Percentiles rank a stretch among this genome's conserved stretches.
These are phyloP conservation scores for Suhomyces bribrorum DNA, from an alignment of 1,139 yeast species.

Conservation along the genomic window DNA sequence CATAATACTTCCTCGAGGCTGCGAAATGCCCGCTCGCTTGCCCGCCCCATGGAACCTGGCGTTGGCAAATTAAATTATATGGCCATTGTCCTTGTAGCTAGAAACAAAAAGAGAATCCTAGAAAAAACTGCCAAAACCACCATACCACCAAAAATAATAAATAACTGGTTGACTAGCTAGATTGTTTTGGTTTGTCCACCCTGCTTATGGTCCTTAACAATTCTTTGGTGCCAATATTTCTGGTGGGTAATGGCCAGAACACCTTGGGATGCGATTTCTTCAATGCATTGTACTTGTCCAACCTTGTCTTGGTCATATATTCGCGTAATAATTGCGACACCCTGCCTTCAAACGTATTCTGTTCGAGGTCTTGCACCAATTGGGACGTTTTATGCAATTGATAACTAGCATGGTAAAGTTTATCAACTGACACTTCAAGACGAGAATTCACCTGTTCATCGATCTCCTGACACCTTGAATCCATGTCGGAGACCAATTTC, in stretches of 20 bases:
- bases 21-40: too few relatives aligned
- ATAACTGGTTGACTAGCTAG: neutral
- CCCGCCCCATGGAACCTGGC: too few relatives aligned
- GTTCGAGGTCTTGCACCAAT: slow-evolving; percentile 13
- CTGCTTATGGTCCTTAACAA: slow-evolving; percentile 16
- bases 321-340: slow-evolving; percentile 12
- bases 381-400: slow-evolving; percentile 15
- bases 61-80: too few relatives aligned
- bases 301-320: slow-evolving; percentile 12
- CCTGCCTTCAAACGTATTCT: slow-evolving; percentile 6
- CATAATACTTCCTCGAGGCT: neutral
- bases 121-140: too few relatives aligned
- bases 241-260: slow-evolving; percentile 12
- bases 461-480: slow-evolving; percentile 1
- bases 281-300: slow-evolving; percentile 7
- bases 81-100: too few relatives aligned
- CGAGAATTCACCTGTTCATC: slow-evolving; percentile 4
- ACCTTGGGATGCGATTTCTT: neutral
- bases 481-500: slow-evolving; percentile 6
- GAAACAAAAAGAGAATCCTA: too few relatives aligned
- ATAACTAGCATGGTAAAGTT: slow-evolving; percentile 18
- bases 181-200: slow-evolving; percentile 7
- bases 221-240: slow-evolving; percentile 10
- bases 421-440: slow-evolving; percentile 16
- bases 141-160: too few relatives aligned